Base-by-base conservation (phyloP, 164 flowering plant species). In the Vitis labrusca region DNA sequence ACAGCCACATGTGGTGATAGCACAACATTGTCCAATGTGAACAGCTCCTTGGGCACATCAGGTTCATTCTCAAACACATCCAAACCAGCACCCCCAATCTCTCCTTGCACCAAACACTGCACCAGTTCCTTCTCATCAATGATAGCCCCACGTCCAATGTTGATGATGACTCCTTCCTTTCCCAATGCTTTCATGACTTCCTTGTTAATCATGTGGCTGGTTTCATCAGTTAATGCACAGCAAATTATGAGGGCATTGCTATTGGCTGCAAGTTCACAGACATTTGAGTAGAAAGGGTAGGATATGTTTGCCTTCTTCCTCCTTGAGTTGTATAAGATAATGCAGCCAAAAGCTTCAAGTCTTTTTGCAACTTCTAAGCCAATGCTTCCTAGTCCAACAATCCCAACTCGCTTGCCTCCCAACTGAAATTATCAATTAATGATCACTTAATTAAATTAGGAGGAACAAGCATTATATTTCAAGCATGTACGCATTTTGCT, bases 51-150 rank as follows among this genome's bases (percentile, higher is more conserved):
- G 5, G 97, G 94, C 59, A 88, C 94, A 73, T 74, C 3, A 23
- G 97, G 97, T 73, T 90, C 95, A 59, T 85, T 68, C 75, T 89
- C 96, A 72, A 86, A 90, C 79, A 89, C 96, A 70, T 92, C 97
- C 59, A 92, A 69, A 12, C 92, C 97, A 54, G 94, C 94, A 58
- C 92, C 97, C 8, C 79, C 84, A 56, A 92, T 79, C 71, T 84
- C 85, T 53, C 88, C 88, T 48, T 76, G 54, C 69, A 79, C 79
- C 76, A 92, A 77, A 69, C 80, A 82, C 57, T 56, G 61, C 63
- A 92, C 87, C 72, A 90, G 37, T 74, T 85, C 92, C 71, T 83
- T 77, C 76, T 92, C 94, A 64, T 92, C 87, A n/a, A 90, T 72
- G 4, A 90, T 75, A 11, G 85, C 78, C 13, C 97, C 97, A 1